A percentile compares a stretch with the other conserved stretches of the same genome.
phyloP scores from a whole-genome alignment of 208 protist species.

The Crithidia brevicula region DNA sequence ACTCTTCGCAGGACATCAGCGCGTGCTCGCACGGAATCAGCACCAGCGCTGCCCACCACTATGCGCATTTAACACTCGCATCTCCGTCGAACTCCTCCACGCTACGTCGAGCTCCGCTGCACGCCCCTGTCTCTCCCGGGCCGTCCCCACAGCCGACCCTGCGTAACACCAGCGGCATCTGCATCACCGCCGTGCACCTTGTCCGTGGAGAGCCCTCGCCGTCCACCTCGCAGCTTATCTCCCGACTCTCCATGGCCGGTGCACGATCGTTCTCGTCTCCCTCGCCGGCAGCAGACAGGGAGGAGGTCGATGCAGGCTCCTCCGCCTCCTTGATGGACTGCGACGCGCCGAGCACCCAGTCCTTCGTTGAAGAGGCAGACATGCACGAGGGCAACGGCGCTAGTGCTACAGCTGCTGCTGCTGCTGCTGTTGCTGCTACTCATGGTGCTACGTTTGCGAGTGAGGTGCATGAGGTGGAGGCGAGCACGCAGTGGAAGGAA shows the following conservation, averaged over 20 bases:
- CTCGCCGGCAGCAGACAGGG: not conserved
- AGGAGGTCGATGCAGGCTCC: too few species aligned
- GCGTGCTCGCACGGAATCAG: slow-evolving; percentile 13
- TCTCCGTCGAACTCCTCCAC: too few species aligned
- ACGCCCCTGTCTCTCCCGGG: not conserved
- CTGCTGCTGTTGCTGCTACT: not conserved
- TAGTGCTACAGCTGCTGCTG: not conserved
- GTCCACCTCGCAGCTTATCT: slow-evolving; percentile 17
- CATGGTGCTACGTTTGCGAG: not conserved
- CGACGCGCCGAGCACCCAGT: too few species aligned
- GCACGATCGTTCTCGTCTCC: not conserved
- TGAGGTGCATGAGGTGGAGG: slow-evolving; percentile 7
- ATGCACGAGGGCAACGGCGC: not conserved
- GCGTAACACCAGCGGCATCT: slow-evolving; percentile 19
- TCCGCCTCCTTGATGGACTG: too few species aligned
- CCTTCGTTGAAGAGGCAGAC: not conserved
- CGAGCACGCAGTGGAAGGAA: not conserved
- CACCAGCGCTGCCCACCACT: too few species aligned
- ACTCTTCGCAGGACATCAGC: not conserved
- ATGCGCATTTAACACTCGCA: too few species aligned
- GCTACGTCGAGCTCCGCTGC: too few species aligned
- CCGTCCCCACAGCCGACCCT: not conserved
- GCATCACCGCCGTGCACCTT: slow-evolving; percentile 13
- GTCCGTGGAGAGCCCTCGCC: slow-evolving; percentile 3
- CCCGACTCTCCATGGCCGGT: slow-evolving; percentile 1